Percentiles rank a stretch among this genome's conserved stretches.
Evolutionary conservation across 164 flowering plant species (phyloP).

Genomic region (Echeveria elegans): DNA sequence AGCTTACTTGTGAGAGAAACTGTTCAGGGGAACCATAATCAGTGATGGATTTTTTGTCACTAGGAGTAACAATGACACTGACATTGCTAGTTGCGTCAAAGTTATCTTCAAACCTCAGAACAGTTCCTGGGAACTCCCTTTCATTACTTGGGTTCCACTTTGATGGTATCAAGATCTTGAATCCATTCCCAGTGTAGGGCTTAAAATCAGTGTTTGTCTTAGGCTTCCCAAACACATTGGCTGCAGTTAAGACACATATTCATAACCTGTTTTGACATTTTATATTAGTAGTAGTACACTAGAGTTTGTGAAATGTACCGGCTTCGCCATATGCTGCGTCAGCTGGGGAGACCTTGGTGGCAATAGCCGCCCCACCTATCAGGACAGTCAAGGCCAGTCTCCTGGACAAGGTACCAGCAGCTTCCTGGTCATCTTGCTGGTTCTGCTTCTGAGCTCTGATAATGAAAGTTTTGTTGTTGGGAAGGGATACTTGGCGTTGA

Average conservation of each 20-base stretch:
- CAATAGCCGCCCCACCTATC: conserved; percentile 6
- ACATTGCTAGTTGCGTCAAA: conserved; percentile 71
- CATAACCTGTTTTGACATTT: background rate
- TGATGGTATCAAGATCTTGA: conserved; percentile 66
- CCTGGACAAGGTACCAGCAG: background rate
- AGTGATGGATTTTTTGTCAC: conserved; percentile 71
- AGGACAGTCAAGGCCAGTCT: conserved; percentile 7
- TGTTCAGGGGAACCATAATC: conserved; percentile 85
- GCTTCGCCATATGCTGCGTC: conserved; percentile 9
- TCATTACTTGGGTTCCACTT: conserved; percentile 99
- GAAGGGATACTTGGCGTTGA: background rate
- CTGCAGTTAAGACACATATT: conserved; percentile 27
- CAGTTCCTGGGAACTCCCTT: conserved; percentile 85
- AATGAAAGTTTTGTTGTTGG: background rate
- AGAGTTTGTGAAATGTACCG: background rate
- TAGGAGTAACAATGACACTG: conserved; percentile 49
- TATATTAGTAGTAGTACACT: background rate
- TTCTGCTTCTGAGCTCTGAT: conserved; percentile 2
- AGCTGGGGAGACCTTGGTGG: conserved; percentile 8
- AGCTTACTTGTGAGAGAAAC: conserved; percentile 60
- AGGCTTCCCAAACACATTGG: conserved; percentile 93
- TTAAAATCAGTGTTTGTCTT: conserved; percentile 81
- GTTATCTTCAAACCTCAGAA: conserved; percentile 88
- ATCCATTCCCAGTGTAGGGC: conserved; percentile 60
- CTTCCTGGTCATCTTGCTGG: background rate